Evolutionary conservation across 1,284 basidiomycete genomes (phyloP).

Genomic region (Kwoniella shivajii): DNA sequence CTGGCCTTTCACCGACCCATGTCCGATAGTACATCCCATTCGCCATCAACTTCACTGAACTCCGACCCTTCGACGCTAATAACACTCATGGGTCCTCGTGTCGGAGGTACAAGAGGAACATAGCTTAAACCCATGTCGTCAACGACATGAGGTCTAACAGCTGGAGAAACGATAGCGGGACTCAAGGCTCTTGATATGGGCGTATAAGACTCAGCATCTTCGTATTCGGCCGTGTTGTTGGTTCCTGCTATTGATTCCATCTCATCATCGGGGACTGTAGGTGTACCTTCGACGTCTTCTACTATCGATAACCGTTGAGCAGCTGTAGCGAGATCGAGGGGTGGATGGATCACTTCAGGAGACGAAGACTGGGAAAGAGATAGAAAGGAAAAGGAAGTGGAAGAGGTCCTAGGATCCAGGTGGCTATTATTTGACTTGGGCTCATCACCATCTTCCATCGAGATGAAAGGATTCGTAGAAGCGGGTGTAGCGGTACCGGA

Average conservation of each 20-base stretch:
- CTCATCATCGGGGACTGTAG: constrained; percentile 14
- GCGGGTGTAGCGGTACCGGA: constrained; percentile 1
- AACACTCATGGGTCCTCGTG: constrained; percentile 24
- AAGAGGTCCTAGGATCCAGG: neutral
- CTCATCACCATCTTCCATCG: neutral
- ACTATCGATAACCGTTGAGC: neutral
- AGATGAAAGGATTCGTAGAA: neutral
- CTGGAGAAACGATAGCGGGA: neutral
- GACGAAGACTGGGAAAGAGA: constrained; percentile 30
- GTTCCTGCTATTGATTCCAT: constrained; percentile 24
- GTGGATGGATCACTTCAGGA: constrained; percentile 13
- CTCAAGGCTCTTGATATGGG: constrained; percentile 13
- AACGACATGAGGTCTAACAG: neutral
- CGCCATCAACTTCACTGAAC: constrained; percentile 15
- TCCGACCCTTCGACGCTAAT: constrained; percentile 31
- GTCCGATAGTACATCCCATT: constrained; percentile 21
- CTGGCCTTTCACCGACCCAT: neutral
- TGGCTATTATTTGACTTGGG: neutral
- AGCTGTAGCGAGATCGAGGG: neutral
- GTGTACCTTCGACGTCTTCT: neutral
- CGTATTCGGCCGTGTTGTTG: constrained; percentile 14
- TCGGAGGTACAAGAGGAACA: constrained; percentile 1
- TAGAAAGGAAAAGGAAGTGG: constrained; percentile 27
- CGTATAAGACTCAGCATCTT: constrained; percentile 33
- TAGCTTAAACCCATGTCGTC: constrained; percentile 15